Evolutionary conservation across 2,329 filamentous ascomycete species (phyloP), one percentile per base, ranked within the genome.

Genomic region (Elsinoe batatas): DNA sequence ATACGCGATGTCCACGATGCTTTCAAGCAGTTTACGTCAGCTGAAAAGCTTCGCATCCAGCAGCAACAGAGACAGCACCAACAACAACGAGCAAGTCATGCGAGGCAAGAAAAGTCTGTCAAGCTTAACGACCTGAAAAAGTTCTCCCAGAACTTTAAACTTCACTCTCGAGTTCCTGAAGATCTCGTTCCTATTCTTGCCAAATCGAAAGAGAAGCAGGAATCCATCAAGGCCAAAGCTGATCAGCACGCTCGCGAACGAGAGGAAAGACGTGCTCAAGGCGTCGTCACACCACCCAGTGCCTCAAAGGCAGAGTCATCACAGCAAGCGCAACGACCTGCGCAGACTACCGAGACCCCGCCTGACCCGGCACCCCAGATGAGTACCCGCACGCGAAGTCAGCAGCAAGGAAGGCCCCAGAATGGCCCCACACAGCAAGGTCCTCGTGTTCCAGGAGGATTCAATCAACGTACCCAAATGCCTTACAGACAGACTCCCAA

Each of bases 51-150:
- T 60, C 78, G 79, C 59, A 69, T 83, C 59, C 74, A 78, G 55
- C 77, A 82, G 60, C 76, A 75, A 42, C 73, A 74, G 42, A 74
- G 79, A 42, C 40, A 53, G 26, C 62, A 61, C 6, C 65, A 79
- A 57, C 80, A 84, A 62, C 75, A 76, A 37, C 75, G 76, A 56
- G 76, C 79, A 40, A 75, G 74, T 44, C 75, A 79, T 60, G 76
- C 74, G 17, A 75, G 76, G 15, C 76, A 83, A 58, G 93, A 97
- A 68, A 95, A 95, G 68, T 89, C 91, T 62, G 83, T 93, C 61
- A 96, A 95, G 71, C 71, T 98, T 59, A 95, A 88, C 58, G 93
- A 98, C 71, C 74, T 98, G 57, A 94, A 93, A 76, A 95, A 91
- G 66, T 98, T 98, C 70, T 89, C 93, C 1, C 81, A 84, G 62